phyloP scores from a whole-genome alignment of 768 basidiomycete genomes.

The Mycena floridula region DNA sequence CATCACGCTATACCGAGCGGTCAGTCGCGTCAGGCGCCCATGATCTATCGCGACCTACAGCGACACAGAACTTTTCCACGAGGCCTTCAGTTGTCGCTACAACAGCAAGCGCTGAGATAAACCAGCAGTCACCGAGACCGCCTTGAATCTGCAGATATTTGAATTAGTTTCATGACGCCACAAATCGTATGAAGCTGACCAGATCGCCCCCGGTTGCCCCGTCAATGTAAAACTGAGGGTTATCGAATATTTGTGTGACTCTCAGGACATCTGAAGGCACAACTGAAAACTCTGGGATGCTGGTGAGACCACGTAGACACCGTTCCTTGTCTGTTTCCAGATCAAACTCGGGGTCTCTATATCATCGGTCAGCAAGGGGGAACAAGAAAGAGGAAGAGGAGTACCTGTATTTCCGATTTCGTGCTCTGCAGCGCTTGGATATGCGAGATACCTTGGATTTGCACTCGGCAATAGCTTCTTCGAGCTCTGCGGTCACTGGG shows the following conservation, averaged over 20 bases:
- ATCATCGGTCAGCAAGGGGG: constrained; percentile 1
- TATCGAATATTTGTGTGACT: constrained; percentile 45
- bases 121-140: constrained; percentile 46
- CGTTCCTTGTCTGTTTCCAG: constrained; percentile 32
- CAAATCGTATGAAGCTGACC: no score
- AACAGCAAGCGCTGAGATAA: constrained; percentile 45
- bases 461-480: constrained; percentile 41
- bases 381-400: constrained; percentile 10
- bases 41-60: constrained; percentile 19
- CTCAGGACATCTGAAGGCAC: constrained; percentile 36
- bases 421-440: constrained; percentile 35
- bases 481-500: constrained; percentile 37
- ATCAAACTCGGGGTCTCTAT: constrained; percentile 53
- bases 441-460: constrained; percentile 38
- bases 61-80: constrained; percentile 48
- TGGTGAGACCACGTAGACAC: constrained; percentile 34
- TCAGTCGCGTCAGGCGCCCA: neutral
- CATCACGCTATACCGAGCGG: constrained; percentile 31
- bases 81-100: constrained; percentile 37
- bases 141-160: no score
- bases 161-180: no score
- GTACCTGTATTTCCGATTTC: constrained; percentile 48
- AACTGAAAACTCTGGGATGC: constrained; percentile 8
- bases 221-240: constrained; percentile 43
- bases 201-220: constrained; percentile 38